A percentile compares a stretch with the other conserved stretches of the same genome.
These are phyloP conservation scores for Cytospora schulzeri DNA, from an alignment of 2,329 filamentous ascomycete genomes.

Conservation along the genomic window DNA sequence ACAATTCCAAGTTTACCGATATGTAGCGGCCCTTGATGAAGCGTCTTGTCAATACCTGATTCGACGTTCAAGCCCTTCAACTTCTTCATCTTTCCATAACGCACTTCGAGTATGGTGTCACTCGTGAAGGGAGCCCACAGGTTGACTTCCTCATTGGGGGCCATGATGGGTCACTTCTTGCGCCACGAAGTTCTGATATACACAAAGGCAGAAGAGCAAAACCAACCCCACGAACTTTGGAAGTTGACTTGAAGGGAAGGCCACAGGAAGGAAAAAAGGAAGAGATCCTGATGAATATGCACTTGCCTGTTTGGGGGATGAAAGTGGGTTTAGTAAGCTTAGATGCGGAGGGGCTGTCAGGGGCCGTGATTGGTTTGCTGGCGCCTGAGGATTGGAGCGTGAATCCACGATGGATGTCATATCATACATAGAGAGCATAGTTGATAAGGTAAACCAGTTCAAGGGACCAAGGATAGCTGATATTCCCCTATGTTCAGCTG, in stretches of 20 bases:
- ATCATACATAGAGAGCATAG: too few relatives aligned
- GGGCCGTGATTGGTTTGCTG: not conserved
- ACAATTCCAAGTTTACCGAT: slow-evolving; percentile 55
- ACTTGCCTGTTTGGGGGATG: too few relatives aligned
- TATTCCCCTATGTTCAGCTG: not conserved
- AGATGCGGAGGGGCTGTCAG: not conserved
- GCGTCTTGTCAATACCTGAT: slow-evolving; percentile 59
- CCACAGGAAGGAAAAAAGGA: not conserved
- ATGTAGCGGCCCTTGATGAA: slow-evolving; percentile 46
- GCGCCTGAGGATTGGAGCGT: not conserved
- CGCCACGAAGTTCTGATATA: not conserved
- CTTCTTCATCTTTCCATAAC: slow-evolving; percentile 58
- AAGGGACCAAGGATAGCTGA: not conserved
- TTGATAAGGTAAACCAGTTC: too few relatives aligned
- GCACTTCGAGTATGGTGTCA: slow-evolving; percentile 58
- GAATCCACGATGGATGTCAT: not conserved
- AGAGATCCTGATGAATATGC: not conserved
- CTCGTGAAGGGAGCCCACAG: slow-evolving; percentile 46
- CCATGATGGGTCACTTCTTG: slow-evolving; percentile 2
- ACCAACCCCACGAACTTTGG: too few relatives aligned
- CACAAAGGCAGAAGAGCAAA: not conserved
- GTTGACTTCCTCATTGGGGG: slow-evolving; percentile 35
- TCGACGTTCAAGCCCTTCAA: slow-evolving; percentile 53
- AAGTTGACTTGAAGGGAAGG: too few relatives aligned
- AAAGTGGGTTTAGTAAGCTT: not conserved